Base-by-base conservation (phyloP, 768 basidiomycete genomes). In the Mycena filopes region DNA sequence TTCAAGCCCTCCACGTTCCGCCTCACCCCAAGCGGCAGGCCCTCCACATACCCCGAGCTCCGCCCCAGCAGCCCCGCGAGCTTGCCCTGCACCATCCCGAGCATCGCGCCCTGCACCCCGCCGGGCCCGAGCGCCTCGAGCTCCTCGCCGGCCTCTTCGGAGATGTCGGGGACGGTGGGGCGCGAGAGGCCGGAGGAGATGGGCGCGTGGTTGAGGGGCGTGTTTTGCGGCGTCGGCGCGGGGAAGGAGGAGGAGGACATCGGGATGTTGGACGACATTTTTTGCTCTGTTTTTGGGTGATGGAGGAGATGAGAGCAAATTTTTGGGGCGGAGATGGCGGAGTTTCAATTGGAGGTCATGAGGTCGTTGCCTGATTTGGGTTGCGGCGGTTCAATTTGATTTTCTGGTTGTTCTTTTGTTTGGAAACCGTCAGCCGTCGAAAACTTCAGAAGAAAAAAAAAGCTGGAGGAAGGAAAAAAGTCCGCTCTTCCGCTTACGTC, bases 171-270 rank as follows among this genome's bases (percentile, higher is more conserved):
- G 55, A 94, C 92, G 2, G 92, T 91, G 11, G 96, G 96, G 71
- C 93, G 88, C 48, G 94, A 95, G 65, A 96, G 84, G 60, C 90
- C 92, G 8, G 80, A 65, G 1, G 90, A 84, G 78, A 97, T 90
- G 59, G 94, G 94, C 15, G 93, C 92, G 70, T 92, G 87, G 57
- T 82, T 89, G 66, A 95, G 80, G 13, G 95, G 96, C 4, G 96
- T 97, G 80, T 98, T 97, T 82, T 94, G 92, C 25, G 95, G 95
- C 18, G 95, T 98, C 10, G 95, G 95, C n/a, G 95, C 95, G 4
- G 91, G 89, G 26, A 89, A 80, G 78, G 45, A 45, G 16, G 41
- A 31, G 21, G 55, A n/a, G 4, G 82, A 78, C 76, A 93, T 92
- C 72, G 88, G 86, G 56, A 93, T 77, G 74, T 82, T 89, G 74